Conservation (phyloP, 352 stramenopile genomes). For the Globisporangium cystogenes region DNA sequence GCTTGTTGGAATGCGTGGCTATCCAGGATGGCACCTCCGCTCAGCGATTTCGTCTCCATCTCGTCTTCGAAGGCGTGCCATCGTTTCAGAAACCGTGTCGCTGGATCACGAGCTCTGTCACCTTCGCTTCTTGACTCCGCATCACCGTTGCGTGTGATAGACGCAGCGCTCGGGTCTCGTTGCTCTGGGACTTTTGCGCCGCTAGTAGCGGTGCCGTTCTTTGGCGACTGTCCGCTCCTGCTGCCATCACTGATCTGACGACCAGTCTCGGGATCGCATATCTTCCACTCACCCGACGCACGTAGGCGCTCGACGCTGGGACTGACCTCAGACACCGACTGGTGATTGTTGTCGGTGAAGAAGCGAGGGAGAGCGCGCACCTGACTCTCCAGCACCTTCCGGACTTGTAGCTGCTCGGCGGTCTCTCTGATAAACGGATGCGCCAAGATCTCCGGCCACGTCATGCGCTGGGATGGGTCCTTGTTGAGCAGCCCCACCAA, state of each 20-base stretch:
- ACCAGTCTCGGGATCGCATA: slow-evolving; percentile 77
- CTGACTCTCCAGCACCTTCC: slow-evolving; percentile 49
- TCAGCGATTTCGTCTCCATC: neutral
- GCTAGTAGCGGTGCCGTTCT: neutral
- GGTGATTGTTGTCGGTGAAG: slow-evolving; percentile 45
- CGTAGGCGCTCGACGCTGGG: slow-evolving; percentile 66
- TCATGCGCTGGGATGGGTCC: slow-evolving; percentile 75
- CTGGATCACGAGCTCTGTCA: neutral
- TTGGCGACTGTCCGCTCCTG: neutral
- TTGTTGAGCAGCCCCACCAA: slow-evolving; percentile 89
- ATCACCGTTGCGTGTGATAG: neutral
- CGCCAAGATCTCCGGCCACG: slow-evolving; percentile 86
- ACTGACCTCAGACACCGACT: slow-evolving; percentile 32
- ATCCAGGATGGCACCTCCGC: neutral
- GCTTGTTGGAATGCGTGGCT: slow-evolving; percentile 2
- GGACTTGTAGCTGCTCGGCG: slow-evolving; percentile 42
- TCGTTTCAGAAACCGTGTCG: neutral
- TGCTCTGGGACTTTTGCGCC: slow-evolving; percentile 3
- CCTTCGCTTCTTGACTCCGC: neutral
- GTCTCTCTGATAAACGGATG: slow-evolving; percentile 90
- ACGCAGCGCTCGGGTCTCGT: neutral
- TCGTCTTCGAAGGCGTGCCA: slow-evolving; percentile 2
- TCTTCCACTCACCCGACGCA: slow-evolving; percentile 78
- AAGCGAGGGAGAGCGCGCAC: slow-evolving; percentile 59
- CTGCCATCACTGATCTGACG: slow-evolving; percentile 15